Evolutionary conservation across 306 rosid species (phyloP).

Genomic region (Coriaria nepalensis): DNA sequence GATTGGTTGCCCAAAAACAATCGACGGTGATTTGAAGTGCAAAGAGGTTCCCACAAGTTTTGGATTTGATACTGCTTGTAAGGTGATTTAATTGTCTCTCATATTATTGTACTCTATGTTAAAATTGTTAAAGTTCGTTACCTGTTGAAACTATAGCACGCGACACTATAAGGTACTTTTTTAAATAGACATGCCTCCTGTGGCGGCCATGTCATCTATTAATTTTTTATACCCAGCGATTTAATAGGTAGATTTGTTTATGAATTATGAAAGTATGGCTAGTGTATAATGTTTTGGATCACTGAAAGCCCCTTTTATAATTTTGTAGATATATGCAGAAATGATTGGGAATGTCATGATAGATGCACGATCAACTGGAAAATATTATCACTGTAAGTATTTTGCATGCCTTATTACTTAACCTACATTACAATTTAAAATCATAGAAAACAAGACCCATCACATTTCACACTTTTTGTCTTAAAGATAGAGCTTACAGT

Average conservation of each 20-base stretch:
- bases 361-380: conserved; percentile 97
- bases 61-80: conserved; percentile 98
- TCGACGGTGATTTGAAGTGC: conserved; percentile 90
- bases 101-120: neutral
- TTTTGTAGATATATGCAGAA: conserved; percentile 85
- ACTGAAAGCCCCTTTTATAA: conserved; percentile 1
- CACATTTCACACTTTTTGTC: no score
- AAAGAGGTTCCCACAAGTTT: conserved; percentile 97
- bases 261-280: no score
- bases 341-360: conserved; percentile 98
- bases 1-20: conserved; percentile 96
- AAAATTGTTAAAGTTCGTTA: no score
- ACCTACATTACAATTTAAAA: no score
- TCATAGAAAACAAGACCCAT: no score
- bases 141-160: no score
- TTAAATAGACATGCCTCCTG: no score
- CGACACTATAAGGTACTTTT: neutral
- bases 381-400: conserved; percentile 89
- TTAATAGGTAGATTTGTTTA: no score
- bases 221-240: no score
- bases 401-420: neutral
- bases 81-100: conserved; percentile 36
- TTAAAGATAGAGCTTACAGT: no score
- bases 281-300: neutral
- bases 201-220: no score